phyloP scores from a whole-genome alignment of 129 eudicot species.

The Glebionis coronaria region DNA sequence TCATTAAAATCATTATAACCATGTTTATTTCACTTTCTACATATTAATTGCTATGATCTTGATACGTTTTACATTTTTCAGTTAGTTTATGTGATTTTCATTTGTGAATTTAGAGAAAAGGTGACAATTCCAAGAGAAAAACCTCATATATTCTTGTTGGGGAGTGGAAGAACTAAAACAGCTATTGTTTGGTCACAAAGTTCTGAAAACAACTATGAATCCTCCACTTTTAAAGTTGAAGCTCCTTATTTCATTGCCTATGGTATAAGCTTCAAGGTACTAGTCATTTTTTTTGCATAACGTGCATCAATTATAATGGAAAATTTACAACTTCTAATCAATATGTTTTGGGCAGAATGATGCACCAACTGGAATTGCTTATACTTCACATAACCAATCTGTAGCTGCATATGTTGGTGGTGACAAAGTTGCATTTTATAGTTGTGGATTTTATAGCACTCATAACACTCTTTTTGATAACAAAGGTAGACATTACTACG shows the following conservation, averaged over 20 bases:
- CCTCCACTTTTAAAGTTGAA: slow-evolving; percentile 74
- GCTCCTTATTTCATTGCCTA: slow-evolving; percentile 64
- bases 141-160: slow-evolving; percentile 63
- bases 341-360: slow-evolving; percentile 42
- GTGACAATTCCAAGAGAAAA: slow-evolving; percentile 63
- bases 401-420: slow-evolving; percentile 73
- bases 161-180: slow-evolving; percentile 73
- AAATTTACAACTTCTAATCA: neutral
- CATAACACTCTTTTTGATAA: slow-evolving; percentile 75
- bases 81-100: neutral
- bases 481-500: slow-evolving; percentile 82
- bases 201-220: slow-evolving; percentile 52
- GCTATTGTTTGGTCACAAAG: slow-evolving; percentile 67
- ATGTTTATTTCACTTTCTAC: too few species aligned
- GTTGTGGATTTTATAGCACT: slow-evolving; percentile 69
- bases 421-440: slow-evolving; percentile 75
- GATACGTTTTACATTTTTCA: too few species aligned
- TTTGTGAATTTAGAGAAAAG: slow-evolving; percentile 56
- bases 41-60: too few species aligned
- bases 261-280: slow-evolving; percentile 92
- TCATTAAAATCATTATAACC: too few species aligned
- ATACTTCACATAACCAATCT: slow-evolving; percentile 56
- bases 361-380: slow-evolving; percentile 53
- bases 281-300: neutral
- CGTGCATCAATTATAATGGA: neutral